Evolutionary conservation across 768 basidiomycete species (phyloP), one percentile per base, ranked within the genome.

Genomic region (Suillus subluteus): DNA sequence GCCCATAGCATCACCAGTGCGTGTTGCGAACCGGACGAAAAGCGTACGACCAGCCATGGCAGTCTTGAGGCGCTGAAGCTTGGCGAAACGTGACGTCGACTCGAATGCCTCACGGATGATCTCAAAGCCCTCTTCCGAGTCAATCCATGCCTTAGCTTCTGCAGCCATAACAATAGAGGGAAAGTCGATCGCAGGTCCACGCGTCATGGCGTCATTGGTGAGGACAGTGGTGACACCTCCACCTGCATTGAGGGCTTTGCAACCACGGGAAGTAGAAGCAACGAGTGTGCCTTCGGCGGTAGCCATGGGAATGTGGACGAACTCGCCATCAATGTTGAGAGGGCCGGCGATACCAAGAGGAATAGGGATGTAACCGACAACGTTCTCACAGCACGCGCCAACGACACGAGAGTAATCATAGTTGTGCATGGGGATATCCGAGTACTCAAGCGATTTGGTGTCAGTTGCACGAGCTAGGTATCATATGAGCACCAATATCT

Each of bases 281-380:
- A 99, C 96, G 64, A 99, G 88, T 0, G 98, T 99, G 66, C 98
- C 98, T 77, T 99, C 98, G n/a, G 98, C 96, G 6, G 98, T 99
- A 52, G 98, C 98, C 98, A 99, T 99, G 9, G 98, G 98, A 72
- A 99, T 96, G 48, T 90, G 97, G 72, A 89, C 88, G 58, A 89
- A 79, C 50, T 85, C 80, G 38, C 94, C 95, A 72, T 99, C 97
- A 74, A 99, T 86, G 54, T 87, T 92, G 43, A 99, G 88, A 3
- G 98, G 98, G 2, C 98, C 98, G 18, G 98, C 98, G 67, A 99
- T 91, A 71, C 98, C 98, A 62, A 99, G 89, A 0, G 98, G 98
- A 44, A 99, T 79, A 50, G 97, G 98, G 77, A 98, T 95, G 77
- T 94, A 99, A 40, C 98, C 98, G 58, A 99, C 88, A 62, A 99